Evolutionary conservation across 2,329 filamentous ascomycete species (phyloP), one percentile per base, ranked within the genome.

Genomic region (Cercospora sp.): DNA sequence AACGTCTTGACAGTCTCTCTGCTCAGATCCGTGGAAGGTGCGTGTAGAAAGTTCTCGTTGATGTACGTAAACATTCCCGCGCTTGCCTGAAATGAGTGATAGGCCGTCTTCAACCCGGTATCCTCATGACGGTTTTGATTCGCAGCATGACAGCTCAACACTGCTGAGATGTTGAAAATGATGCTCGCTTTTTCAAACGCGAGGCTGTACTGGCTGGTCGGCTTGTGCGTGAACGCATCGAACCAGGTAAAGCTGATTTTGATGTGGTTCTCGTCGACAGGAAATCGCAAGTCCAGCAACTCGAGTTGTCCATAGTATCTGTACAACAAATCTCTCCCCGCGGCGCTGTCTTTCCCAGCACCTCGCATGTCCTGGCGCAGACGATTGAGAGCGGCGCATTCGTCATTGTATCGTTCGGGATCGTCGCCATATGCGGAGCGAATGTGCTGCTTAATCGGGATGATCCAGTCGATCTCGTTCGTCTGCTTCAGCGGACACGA

Each of bases 21-120:
- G 79, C 94, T 98, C 59, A 99, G 82, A 77, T 99, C 95, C n/a
- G 92, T 94, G 8, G 94, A 97, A 0, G 96, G 95, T 1, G 95
- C 95, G 77, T 99, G 95, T 40, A 99, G 84, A 79, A 99, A 99
- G 82, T 99, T 99, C 82, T 99, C 95, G 81, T 99, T 99, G 83
- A 99, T 99, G 77, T 99, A 99, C 63, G 94, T 98, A 80, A 98
- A 99, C 95, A 99, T 99, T 82, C 95, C 95, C 9, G 95, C 95
- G 7, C 94, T 94, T 49, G 95, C 95, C 80, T 99, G 95, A 82
- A 98, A 98, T 21, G 94, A 97, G 80, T 99, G 94, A 79, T 98
- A 99, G 18, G 95, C 93, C 13, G 93, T 94, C 83, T 99, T 99
- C 78, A 98, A 87, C 37, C 94, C 94, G 5, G 91, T 87, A 77